Evolutionary conservation across 805 yeast species (phyloP).

Genomic region (Saccharomycopsis microspora): DNA sequence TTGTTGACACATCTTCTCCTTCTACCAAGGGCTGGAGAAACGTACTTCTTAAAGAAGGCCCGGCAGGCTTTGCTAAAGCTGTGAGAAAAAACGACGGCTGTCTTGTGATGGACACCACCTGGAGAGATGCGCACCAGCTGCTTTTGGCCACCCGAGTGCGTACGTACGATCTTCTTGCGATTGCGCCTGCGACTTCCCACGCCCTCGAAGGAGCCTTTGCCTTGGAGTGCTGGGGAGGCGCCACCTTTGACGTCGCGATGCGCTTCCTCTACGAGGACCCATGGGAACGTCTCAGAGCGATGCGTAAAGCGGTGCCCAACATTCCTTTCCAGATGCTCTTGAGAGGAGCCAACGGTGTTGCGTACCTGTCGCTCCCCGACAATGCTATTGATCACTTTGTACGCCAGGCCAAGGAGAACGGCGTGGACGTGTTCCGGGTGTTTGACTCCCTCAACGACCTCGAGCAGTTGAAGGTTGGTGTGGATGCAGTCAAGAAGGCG

Average conservation of each 20-base stretch:
- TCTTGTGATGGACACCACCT: slow-evolving; percentile 93
- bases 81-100: slow-evolving; percentile 81
- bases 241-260: slow-evolving; percentile 98
- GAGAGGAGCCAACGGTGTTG: slow-evolving; percentile 99
- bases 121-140: slow-evolving; percentile 99
- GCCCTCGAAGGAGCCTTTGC: slow-evolving; percentile 89
- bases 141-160: slow-evolving; percentile 94
- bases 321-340: slow-evolving; percentile 98
- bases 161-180: slow-evolving; percentile 80
- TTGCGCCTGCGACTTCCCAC: slow-evolving; percentile 90
- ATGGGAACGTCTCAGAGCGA: slow-evolving; percentile 87
- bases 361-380: slow-evolving; percentile 95
- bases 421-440: slow-evolving; percentile 96
- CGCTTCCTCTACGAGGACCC: slow-evolving; percentile 98
- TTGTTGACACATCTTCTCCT: slow-evolving; percentile 43
- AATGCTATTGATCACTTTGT: slow-evolving; percentile 98
- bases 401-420: slow-evolving; percentile 85
- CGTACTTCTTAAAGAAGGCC: slow-evolving; percentile 73
- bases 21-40: slow-evolving; percentile 88
- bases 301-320: slow-evolving; percentile 89
- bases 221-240: slow-evolving; percentile 99
- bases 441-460: slow-evolving; percentile 95
- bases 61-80: slow-evolving; percentile 79
- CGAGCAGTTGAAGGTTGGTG: slow-evolving; percentile 95
- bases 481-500: slow-evolving; percentile 94